These are phyloP conservation scores for Ramaria sp. DNA, from an alignment of 768 basidiomycete genomes.

Conservation along the genomic window DNA sequence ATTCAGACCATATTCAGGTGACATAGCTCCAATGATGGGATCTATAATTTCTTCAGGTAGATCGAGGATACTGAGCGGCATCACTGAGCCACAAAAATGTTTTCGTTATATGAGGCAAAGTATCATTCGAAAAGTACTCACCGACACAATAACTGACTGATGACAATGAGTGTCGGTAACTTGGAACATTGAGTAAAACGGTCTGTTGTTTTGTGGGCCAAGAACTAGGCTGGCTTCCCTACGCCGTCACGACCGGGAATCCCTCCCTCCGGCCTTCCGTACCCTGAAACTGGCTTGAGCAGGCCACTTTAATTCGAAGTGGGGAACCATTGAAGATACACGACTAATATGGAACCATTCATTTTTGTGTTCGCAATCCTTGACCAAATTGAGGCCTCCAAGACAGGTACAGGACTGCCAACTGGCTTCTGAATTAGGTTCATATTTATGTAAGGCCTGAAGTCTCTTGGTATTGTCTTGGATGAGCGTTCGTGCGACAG, in stretches of 20 bases:
- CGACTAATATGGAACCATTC: no score
- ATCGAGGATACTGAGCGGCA: neutral
- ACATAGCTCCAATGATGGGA: neutral
- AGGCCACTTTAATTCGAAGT: no score
- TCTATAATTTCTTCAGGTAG: neutral
- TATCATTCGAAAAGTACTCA: neutral
- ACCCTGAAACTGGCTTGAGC: neutral
- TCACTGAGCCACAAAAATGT: neutral
- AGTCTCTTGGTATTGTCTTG: no score
- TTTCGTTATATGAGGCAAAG: neutral
- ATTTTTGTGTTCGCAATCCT: no score
- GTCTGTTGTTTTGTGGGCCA: neutral
- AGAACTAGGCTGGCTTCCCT: neutral
- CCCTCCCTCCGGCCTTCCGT: neutral
- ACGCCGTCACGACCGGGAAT: no score
- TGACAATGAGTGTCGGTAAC: neutral
- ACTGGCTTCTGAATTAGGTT: no score
- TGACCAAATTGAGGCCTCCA: no score
- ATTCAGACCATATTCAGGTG: neutral
- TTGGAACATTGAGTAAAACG: neutral
- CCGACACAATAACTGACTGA: neutral
- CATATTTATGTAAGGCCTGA: no score
- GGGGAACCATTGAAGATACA: no score
- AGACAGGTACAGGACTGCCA: no score
- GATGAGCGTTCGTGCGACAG: no score